Base-by-base conservation (phyloP, 2,329 filamentous ascomycete genomes). In the Aspergillus sp. region DNA sequence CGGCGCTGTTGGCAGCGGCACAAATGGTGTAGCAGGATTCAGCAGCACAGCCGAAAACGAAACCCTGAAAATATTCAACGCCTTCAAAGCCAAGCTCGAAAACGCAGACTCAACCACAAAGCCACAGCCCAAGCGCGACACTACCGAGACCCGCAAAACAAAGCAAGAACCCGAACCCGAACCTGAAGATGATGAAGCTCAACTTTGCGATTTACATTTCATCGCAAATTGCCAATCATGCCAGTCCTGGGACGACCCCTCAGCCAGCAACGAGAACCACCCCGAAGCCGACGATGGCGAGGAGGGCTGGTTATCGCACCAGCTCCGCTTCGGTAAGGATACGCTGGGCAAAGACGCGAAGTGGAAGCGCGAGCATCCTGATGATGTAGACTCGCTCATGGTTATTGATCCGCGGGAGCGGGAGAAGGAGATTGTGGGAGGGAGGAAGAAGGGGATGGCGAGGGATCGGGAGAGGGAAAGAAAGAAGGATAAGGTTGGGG, bases 211-310 rank as follows among this genome's bases (percentile, higher is more conserved):
- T 65, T 72, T 98, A 32, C 93, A 98, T 66, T 98, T 97, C 67
- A 94, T 98, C 53, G 87, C 86, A 43, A 88, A 94, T 60, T 98
- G 93, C 67, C 89, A 95, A 64, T 95, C 89, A 41, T 97, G 93
- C 67, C 83, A 81, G 49, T 81, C 85, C 0, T 95, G 90, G 89
- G 86, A 94, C 60, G 78, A 83, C 42, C 53, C 60, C 7, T 48
- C 56, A 4, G 42, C 50, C 5, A 55, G 46, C 3, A 78, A 76
- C 10, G 52, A 39, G 1, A 56, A 79, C 81, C 82, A 82, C 43
- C 65, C 69, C 2, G 69, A 71, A 2, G 73, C 75, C 13, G 74
- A 74, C 17, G 63, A 69, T 10, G 56, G 63, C 32, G 72, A 76
- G 45, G 76, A 80, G 43, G 84, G 83, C 6, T 97, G 91, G 90